These are phyloP conservation scores for Herpetospermum pedunculosum DNA, from an alignment of 306 rosid species.

Conservation along the genomic window DNA sequence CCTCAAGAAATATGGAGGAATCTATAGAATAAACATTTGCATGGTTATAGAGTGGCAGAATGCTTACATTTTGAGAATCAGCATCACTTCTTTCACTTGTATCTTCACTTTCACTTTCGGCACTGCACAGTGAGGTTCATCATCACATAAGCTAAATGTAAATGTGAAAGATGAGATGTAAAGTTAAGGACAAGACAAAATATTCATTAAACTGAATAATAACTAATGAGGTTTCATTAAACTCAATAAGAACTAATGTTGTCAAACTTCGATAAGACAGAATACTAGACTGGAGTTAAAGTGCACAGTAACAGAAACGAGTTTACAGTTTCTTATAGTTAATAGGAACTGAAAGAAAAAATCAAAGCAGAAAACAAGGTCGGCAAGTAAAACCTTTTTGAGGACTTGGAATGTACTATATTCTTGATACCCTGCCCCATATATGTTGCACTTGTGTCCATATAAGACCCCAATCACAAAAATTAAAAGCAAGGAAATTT, in stretches of 20 bases:
- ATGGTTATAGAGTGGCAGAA: slow-evolving; percentile 1
- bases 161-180: slow-evolving; percentile 9
- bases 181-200: slow-evolving; percentile 4
- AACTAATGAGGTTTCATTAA: not conserved
- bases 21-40: not conserved
- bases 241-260: not conserved
- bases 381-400: not conserved
- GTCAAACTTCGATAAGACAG: not conserved
- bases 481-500: not conserved
- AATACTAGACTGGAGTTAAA: not conserved
- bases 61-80: slow-evolving; percentile 82
- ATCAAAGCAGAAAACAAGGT: not conserved
- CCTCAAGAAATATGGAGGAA: slow-evolving; percentile 1
- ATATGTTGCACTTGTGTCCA: not conserved
- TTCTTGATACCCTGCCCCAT: not conserved
- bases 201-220: not conserved
- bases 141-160: slow-evolving; percentile 26
- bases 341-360: not conserved
- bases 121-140: slow-evolving; percentile 49
- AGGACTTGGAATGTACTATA: not conserved
- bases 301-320: not conserved
- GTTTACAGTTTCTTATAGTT: not conserved
- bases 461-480: not conserved
- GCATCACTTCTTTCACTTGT: slow-evolving; percentile 93
- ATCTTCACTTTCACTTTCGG: slow-evolving; percentile 90